A percentile compares a stretch with the other conserved stretches of the same genome.
Evolutionary conservation across 129 eudicot species (phyloP).

Genomic region (Lactuca sativa): DNA sequence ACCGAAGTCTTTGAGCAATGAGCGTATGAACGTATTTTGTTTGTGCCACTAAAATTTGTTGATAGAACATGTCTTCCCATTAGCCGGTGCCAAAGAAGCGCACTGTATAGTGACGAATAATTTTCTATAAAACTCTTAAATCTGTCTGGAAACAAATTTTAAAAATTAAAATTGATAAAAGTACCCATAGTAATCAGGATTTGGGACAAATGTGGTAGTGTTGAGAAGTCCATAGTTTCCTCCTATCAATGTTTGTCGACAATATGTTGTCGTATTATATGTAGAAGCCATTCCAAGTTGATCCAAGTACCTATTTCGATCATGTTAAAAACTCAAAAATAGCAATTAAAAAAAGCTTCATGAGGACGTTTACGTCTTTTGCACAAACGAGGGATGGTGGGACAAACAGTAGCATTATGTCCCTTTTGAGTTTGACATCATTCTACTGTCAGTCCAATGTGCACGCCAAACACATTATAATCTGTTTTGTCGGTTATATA

Average conservation of each 20-base stretch:
- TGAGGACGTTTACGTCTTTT: background rate
- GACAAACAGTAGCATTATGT: background rate
- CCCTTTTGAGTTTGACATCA: background rate
- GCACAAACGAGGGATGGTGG: background rate
- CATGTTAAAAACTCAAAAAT: background rate
- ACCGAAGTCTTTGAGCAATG: constrained; percentile 67
- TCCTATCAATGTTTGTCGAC: constrained; percentile 70
- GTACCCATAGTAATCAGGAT: constrained; percentile 72
- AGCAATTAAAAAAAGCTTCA: background rate
- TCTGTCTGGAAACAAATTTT: too few relatives aligned
- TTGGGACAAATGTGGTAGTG: constrained; percentile 58
- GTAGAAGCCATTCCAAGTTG: constrained; percentile 69
- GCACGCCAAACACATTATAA: background rate
- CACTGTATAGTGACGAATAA: constrained; percentile 34
- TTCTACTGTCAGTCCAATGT: background rate
- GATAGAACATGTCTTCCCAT: constrained; percentile 74
- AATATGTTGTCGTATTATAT: constrained; percentile 52
- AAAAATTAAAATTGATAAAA: background rate
- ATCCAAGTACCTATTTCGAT: constrained; percentile 58
- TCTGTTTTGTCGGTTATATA: too few relatives aligned
- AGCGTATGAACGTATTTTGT: constrained; percentile 55
- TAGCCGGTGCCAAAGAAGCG: constrained; percentile 68
- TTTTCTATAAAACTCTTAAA: background rate
- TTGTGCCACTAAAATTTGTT: constrained; percentile 41
- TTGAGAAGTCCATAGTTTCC: constrained; percentile 72